These are phyloP conservation scores for Astragalus membranaceus DNA, from an alignment of 306 rosid genomes.

Conservation along the genomic window DNA sequence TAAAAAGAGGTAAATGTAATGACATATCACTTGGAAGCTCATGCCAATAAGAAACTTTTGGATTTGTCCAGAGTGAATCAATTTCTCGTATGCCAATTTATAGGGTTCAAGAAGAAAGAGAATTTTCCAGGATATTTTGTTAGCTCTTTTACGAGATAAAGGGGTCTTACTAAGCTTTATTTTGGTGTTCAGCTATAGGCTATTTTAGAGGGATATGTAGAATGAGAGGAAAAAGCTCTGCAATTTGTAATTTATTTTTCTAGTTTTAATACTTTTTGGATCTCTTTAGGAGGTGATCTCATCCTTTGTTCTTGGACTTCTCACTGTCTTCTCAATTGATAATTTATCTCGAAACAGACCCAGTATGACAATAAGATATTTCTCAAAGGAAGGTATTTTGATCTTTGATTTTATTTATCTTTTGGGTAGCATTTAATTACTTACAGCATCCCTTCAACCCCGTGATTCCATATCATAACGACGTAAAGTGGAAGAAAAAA, in stretches of 20 bases:
- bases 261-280: not conserved
- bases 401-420: not conserved
- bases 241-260: not conserved
- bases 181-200: not conserved
- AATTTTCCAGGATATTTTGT: not conserved
- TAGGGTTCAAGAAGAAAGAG: not conserved
- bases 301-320: slow-evolving; percentile 9
- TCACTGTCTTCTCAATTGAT: not conserved
- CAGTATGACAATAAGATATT: not conserved
- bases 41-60: not conserved
- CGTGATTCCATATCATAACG: not conserved
- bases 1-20: not conserved
- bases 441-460: not conserved
- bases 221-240: not conserved
- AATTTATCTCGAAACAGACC: not conserved
- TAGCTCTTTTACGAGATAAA: not conserved
- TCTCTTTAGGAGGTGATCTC: not conserved
- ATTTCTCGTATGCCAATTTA: slow-evolving; percentile 2
- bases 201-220: not conserved
- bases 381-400: not conserved
- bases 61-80: not conserved
- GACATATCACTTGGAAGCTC: not conserved
- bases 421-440: slow-evolving; percentile 1
- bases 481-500: not conserved
- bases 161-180: not conserved